Evolutionary conservation across 1,284 basidiomycete species (phyloP), one percentile per base, ranked within the genome.

Genomic region (Cryptococcus sp.): DNA sequence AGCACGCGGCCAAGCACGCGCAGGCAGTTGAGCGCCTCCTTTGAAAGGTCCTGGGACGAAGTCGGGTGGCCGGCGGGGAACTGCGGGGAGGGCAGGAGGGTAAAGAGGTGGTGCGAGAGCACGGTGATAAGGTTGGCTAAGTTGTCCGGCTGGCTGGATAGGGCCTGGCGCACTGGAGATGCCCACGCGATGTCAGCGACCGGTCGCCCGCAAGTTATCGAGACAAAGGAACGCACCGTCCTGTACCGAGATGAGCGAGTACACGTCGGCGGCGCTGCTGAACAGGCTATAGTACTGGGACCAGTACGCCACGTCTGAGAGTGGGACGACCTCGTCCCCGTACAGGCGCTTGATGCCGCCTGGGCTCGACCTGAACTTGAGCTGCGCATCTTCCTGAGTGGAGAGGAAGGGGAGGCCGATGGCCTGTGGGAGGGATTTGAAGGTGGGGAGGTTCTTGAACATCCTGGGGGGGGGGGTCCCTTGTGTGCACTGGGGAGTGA

Each of bases 11-110:
- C 86, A 20, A 97, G 82, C 7, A 96, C 84, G 33, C 93, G 83
- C 24, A 95, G 72, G 69, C 91, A 92, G 68, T 94, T 96, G 42
- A 96, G 81, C 1, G 86, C 89, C 70, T 95, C 87, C 63, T 87
- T 87, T 0, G 88, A 89, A 8, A 87, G 77, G 66, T 87, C 65
- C 52, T 60, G 71, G 48, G 40, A 51, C 15, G 63, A 52, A 16
- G 55, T 35, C 9, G 28, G 28, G 21, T 42, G 83, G 75, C 67
- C 65, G 0, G 85, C 82, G 6, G 91, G 91, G 77, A 94, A 93
- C 4, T 85, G 86, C 64, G 87, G 85, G 72, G 90, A 88, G 36
- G 86, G 86, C 43, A 93, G 81, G 50, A 91, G 83, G 64, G 85
- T 86, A 80, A 88, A 89, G 38, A 95, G 81, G 35, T 88, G 86